Base-by-base conservation (phyloP, 441 rosid genomes). In the Gossypium lobatum region DNA sequence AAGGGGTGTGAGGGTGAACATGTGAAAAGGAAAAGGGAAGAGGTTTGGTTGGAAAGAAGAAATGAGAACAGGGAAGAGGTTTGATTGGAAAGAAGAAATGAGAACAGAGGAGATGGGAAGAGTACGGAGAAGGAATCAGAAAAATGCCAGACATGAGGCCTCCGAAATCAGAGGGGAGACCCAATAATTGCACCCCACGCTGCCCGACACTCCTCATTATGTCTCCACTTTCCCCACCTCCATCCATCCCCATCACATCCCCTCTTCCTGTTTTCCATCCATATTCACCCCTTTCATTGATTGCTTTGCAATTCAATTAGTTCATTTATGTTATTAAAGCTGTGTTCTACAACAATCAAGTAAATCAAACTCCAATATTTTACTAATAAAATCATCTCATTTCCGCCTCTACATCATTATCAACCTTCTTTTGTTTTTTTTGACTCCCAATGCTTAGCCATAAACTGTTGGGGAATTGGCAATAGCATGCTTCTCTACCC, bases 161-260 rank as follows among this genome's bases (percentile, higher is more conserved):
- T 79, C 88, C 90, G 83, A 76, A 82, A 86, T 86, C 88, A 87
- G 86, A 82, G 86, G 88, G 76, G 70, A 59, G 75, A 16, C 79
- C 86, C 84, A 83, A 84, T 85, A 64, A 86, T 87, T 81, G 87
- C 81, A 28, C 81, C 90, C 88, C 88, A 83, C 89, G 88, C 88
- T 86, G 64, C 37, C 37, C 64, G 37, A 59, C 64, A 59, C 34
- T 25, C 9, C 2, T 26, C 6, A n/a, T 26, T 60, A 34, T 25
- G 39, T 26, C 64, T 14, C 3, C 8, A 59, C 17, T 4, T 6
- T 6, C 23, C 6, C 37, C 14, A 37, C 53, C 73, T 46, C 20
- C n/a, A 48, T 64, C 66, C 58, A 7, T 53, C 64, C 70, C 25
- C 48, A 6, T 9, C 23, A 53, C 58, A 6, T 39, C 72, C 45